These are phyloP conservation scores for Grigorovia yakushimaensis DNA, from an alignment of 805 yeast genomes.

Conservation along the genomic window DNA sequence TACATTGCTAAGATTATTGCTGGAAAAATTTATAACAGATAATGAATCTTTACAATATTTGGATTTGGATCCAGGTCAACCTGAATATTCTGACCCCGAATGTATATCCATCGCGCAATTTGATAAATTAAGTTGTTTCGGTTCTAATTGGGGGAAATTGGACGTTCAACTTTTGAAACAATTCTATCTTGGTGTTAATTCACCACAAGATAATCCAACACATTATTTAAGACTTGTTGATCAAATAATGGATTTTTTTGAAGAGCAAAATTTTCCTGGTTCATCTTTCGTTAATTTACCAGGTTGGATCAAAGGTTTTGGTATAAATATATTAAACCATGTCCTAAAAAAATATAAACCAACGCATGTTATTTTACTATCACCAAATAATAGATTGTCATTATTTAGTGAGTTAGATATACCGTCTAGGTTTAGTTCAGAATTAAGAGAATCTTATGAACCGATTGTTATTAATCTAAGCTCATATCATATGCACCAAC, in stretches of 20 bases:
- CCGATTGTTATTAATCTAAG: constrained; percentile 25
- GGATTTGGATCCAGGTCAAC: constrained; percentile 86
- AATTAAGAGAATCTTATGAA: constrained; percentile 22
- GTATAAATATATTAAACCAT: constrained; percentile 51
- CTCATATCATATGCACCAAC: constrained; percentile 17
- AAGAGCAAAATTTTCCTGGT: constrained; percentile 27
- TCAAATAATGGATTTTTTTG: constrained; percentile 29
- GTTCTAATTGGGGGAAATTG: constrained; percentile 19
- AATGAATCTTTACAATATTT: constrained; percentile 37
- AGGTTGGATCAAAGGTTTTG: constrained; percentile 88
- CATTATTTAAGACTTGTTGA: constrained; percentile 39
- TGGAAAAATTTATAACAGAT: constrained; percentile 36
- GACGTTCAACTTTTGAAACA: constrained; percentile 12
- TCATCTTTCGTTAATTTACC: constrained; percentile 65
- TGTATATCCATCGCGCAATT: constrained; percentile 45
- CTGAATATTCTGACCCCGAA: constrained; percentile 67
- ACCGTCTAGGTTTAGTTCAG: constrained; percentile 20
- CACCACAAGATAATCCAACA: constrained; percentile 59
- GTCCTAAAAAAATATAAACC: constrained; percentile 41
- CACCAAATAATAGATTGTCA: constrained; percentile 22
- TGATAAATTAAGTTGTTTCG: constrained; percentile 11
- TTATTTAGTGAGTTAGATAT: constrained; percentile 22
- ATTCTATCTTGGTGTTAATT: constrained; percentile 50
- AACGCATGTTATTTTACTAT: constrained; percentile 47
- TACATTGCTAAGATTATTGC: constrained; percentile 46